A percentile compares a stretch with the other conserved stretches of the same genome.
phyloP scores from a whole-genome alignment of 2,329 filamentous ascomycete genomes.

The Camillea tinctor region DNA sequence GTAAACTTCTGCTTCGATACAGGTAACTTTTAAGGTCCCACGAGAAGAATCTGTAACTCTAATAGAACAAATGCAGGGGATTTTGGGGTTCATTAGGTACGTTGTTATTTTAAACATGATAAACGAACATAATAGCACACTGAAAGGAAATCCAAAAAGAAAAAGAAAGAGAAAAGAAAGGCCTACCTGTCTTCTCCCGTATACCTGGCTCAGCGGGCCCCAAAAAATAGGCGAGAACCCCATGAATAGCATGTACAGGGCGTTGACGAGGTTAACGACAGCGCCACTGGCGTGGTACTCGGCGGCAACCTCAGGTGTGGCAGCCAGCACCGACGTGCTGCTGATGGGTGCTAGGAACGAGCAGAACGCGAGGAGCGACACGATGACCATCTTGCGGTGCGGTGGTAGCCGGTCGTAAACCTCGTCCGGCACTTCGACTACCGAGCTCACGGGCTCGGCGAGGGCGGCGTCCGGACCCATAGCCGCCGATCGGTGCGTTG shows the following conservation, averaged over 20 bases:
- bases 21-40: no score
- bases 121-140: no score
- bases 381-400: conserved; percentile 64
- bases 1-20: no score
- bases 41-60: no score
- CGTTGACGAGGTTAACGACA: conserved; percentile 73
- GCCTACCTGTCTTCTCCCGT: conserved; percentile 57
- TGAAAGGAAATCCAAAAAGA: not conserved
- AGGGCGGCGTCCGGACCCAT: conserved; percentile 28
- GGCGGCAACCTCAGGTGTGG: conserved; percentile 69
- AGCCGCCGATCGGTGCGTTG: conserved; percentile 30
- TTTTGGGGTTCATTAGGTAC: no score
- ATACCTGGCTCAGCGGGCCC: conserved; percentile 68
- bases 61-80: no score
- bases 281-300: conserved; percentile 64
- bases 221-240: conserved; percentile 68
- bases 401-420: conserved; percentile 65
- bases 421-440: conserved; percentile 46
- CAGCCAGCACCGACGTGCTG: conserved; percentile 70
- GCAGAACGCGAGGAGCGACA: conserved; percentile 69
- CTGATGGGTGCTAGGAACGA: conserved; percentile 74
- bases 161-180: not conserved
- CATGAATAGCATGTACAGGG: conserved; percentile 70
- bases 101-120: no score
- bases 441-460: conserved; percentile 29